Evolutionary conservation across 73 alveolate species (phyloP).

Genomic region (Breviolum minutum): DNA sequence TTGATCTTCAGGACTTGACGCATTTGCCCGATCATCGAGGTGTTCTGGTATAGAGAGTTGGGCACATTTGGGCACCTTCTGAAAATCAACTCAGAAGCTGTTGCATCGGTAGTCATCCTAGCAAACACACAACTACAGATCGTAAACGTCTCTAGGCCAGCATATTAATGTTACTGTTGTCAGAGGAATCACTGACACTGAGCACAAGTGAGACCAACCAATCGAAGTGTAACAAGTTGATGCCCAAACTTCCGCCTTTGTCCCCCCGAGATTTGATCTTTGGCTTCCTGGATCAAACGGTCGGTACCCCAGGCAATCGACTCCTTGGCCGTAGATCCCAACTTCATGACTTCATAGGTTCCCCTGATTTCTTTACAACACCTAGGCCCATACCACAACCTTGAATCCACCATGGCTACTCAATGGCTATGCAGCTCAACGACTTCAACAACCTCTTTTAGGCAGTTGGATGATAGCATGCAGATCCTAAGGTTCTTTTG

Average conservation of each 20-base stretch:
- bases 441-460: slow-evolving; percentile 4
- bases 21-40: slow-evolving; percentile 14
- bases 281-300: slow-evolving; percentile 9
- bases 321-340: no score
- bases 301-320: neutral
- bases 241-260: no score
- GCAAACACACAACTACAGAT: neutral
- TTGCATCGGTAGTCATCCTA: no score
- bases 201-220: no score
- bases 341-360: no score
- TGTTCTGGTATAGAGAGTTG: neutral
- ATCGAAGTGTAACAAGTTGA: no score
- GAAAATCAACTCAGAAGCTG: no score
- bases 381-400: neutral
- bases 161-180: no score
- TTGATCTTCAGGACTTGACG: neutral
- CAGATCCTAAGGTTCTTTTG: neutral
- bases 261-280: slow-evolving; percentile 25
- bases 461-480: neutral
- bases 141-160: neutral
- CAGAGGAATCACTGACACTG: no score
- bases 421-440: slow-evolving; percentile 13
- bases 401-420: slow-evolving; percentile 10
- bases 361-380: neutral
- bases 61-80: neutral